A percentile compares a stretch with the other conserved stretches of the same genome.
These are phyloP conservation scores for Thuja plicata DNA, from an alignment of 83 land plant genomes.

Conservation along the genomic window DNA sequence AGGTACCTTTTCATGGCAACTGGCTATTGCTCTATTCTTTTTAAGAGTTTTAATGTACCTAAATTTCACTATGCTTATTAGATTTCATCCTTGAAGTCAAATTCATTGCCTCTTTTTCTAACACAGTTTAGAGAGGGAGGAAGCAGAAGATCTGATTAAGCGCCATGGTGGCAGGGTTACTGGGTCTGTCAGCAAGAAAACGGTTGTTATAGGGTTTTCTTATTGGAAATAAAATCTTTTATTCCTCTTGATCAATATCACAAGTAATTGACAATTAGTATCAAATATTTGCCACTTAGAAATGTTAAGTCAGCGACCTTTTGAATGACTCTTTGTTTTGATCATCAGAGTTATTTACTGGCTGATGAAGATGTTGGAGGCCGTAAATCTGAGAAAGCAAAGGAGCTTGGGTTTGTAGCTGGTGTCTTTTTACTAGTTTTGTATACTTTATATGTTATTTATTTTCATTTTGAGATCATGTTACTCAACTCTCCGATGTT, in stretches of 20 bases:
- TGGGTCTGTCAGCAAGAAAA: slow-evolving; percentile 96
- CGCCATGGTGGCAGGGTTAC: slow-evolving; percentile 96
- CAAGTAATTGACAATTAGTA: not conserved
- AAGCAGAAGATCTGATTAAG: slow-evolving; percentile 97
- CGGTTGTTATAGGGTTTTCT: slow-evolving; percentile 41
- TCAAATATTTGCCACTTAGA: not conserved
- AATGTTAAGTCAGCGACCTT: not conserved
- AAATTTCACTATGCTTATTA: not conserved
- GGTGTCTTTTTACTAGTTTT: not conserved
- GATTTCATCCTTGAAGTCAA: not conserved
- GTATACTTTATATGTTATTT: not conserved
- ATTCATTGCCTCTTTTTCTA: not conserved
- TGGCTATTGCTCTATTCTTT: not conserved
- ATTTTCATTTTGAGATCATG: not conserved
- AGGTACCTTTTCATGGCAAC: slow-evolving; percentile 51
- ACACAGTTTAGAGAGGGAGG: slow-evolving; percentile 93
- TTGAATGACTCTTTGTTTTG: slow-evolving; percentile 5
- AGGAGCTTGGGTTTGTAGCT: slow-evolving; percentile 79
- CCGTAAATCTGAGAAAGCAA: slow-evolving; percentile 82
- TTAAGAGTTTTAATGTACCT: not conserved
- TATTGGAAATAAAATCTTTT: not conserved
- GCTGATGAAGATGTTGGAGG: slow-evolving; percentile 99
- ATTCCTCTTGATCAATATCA: not conserved
- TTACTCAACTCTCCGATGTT: not conserved
- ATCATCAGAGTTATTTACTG: slow-evolving; percentile 70